Percentiles rank a stretch among this genome's conserved stretches.
Evolutionary conservation across 495 filamentous ascomycete genomes (phyloP).

Genomic region (Xylaria venustula): DNA sequence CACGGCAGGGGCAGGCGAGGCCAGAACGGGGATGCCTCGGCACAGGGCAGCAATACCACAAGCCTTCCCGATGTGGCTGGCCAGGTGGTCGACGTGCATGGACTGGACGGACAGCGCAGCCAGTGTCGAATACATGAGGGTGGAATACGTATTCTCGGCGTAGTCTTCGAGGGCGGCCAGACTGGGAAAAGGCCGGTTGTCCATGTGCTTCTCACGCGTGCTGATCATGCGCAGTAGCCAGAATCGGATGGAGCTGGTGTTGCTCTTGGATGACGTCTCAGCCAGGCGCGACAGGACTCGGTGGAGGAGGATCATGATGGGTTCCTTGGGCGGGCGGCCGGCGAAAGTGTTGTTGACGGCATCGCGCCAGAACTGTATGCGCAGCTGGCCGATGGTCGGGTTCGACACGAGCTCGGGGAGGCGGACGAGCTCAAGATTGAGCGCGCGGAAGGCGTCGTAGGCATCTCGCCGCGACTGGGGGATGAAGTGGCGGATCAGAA

Average conservation of each 20-base stretch:
- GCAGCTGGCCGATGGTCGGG: constrained; percentile 75
- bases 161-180: constrained; percentile 78
- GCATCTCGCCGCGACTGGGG: constrained; percentile 68
- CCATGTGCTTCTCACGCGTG: constrained; percentile 78
- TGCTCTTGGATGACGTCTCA: constrained; percentile 40
- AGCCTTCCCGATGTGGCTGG: constrained; percentile 92
- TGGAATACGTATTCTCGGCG: constrained; percentile 90
- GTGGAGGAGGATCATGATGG: constrained; percentile 80
- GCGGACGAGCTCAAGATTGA: constrained; percentile 87
- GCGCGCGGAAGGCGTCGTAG: constrained; percentile 85
- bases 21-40: constrained; percentile 78
- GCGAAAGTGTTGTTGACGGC: constrained; percentile 69
- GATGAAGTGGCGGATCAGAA: constrained; percentile 80
- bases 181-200: constrained; percentile 75
- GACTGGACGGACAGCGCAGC: constrained; percentile 72
- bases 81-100: constrained; percentile 86
- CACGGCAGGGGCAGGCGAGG: constrained; percentile 66
- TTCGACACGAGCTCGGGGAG: constrained; percentile 86
- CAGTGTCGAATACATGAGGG: constrained; percentile 85
- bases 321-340: constrained; percentile 77
- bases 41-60: constrained; percentile 82
- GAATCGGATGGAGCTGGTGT: constrained; percentile 66
- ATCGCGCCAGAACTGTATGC: constrained; percentile 94
- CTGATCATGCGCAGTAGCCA: constrained; percentile 79
- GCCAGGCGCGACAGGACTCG: constrained; percentile 64